Evolutionary conservation across 2,329 filamentous ascomycete species (phyloP).

Genomic region (Chaetomium sp.): DNA sequence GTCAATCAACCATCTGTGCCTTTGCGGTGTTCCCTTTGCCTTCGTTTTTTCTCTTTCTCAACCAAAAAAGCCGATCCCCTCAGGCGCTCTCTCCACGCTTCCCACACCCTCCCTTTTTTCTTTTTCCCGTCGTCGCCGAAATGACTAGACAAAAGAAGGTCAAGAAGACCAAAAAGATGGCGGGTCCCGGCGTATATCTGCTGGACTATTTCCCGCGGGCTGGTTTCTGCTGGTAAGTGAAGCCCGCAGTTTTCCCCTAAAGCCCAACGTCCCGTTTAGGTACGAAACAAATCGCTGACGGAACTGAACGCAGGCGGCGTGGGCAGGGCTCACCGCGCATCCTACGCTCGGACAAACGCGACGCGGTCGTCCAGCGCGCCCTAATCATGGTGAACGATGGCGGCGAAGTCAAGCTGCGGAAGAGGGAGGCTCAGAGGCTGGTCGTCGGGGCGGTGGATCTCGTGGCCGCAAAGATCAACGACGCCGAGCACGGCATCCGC

Average conservation of each 20-base stretch:
- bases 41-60: too few relatives aligned
- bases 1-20: too few relatives aligned
- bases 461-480: neutral
- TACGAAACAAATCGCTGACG: neutral
- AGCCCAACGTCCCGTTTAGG: neutral
- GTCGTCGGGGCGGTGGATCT: slow-evolving; percentile 5
- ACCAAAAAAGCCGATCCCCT: too few relatives aligned
- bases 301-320: neutral
- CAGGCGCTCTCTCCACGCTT: too few relatives aligned
- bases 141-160: too few relatives aligned
- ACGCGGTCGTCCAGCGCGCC: slow-evolving; percentile 2
- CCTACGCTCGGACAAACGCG: neutral
- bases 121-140: neutral
- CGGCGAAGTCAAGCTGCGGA: neutral
- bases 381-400: neutral
- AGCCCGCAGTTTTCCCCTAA: neutral
- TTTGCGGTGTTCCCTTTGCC: too few relatives aligned
- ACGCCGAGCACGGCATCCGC: slow-evolving; percentile 5
- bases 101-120: too few relatives aligned
- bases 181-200: neutral
- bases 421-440: neutral
- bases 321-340: slow-evolving; percentile 12
- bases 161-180: too few relatives aligned
- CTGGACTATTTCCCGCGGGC: slow-evolving; percentile 8
- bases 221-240: slow-evolving; percentile 9